Base-by-base conservation (phyloP, 2,329 filamentous ascomycete genomes). In the Pleoardoris graminearum region DNA sequence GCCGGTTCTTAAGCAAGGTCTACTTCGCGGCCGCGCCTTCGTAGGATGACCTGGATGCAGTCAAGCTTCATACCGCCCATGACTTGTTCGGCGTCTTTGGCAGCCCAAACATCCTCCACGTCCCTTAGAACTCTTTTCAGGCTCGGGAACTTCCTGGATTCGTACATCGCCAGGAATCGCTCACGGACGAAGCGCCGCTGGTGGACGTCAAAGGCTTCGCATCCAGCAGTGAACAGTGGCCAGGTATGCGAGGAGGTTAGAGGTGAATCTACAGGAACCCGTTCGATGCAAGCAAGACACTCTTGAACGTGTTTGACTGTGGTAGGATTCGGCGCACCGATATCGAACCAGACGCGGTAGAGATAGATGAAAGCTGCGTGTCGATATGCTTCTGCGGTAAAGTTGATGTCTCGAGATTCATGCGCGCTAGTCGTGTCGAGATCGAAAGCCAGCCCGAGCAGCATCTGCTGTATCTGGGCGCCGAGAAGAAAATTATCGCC, bases 281-380 rank as follows among this genome's bases (percentile, higher is more conserved):
- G 43, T 5, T 57, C 52, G 22, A 70, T 55, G 45, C 54, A 58
- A 0, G 44, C 16, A 1, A 70, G 48, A 35, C 66, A 70, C 23
- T 50, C 50, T n/a, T 61, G 48, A 4, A 69, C 66, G 35, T 70
- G 66, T 14, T 65, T 54, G 36, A 65, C 54, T 22, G 63, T 69
- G 27, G 59, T 66, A 10, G 65, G 66, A 16, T 69, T 66, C 0
- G 68, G 68, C 3, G 66, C 63, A 16, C 68, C 68, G 21, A 69
- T 60, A 21, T 59, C 61, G 1, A 67, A 60, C 68, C 68, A 70
- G 4, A 66, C 67, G 10, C 68, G 61, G 44, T 70, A 69, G 21
- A 70, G 62, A 37, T 70, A 69, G 36, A 70, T 70, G 53, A 69
- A 69, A 1, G 68, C 68, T 27, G 68, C 62, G 43, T 70, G 68